Conservation (phyloP, 164 flowering plant genomes). For the Vitis labrusca region DNA sequence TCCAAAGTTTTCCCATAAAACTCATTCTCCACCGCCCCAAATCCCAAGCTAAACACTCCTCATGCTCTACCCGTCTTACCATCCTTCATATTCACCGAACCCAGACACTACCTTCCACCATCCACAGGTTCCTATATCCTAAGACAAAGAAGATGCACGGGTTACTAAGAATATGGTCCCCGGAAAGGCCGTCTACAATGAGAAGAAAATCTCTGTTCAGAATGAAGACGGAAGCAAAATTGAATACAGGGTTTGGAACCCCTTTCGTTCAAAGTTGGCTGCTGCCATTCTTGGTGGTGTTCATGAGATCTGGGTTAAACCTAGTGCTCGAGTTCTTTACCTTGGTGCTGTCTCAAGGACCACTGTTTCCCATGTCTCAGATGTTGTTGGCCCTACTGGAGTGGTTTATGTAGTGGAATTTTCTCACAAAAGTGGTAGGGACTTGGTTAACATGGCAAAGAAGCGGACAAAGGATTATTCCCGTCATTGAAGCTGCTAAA, state of each 20-base stretch:
- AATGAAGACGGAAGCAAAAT: conserved; percentile 86
- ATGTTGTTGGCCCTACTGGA: conserved; percentile 89
- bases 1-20: too few species aligned
- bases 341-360: conserved; percentile 99
- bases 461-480: conserved; percentile 86
- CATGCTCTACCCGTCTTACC: too few species aligned
- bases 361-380: conserved; percentile 96
- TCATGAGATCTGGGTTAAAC: conserved; percentile 83
- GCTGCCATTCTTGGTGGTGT: conserved; percentile 93
- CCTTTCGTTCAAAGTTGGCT: conserved; percentile 93
- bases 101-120: too few species aligned
- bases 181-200: conserved; percentile 89
- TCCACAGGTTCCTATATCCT: too few species aligned
- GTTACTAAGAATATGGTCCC: conserved; percentile 86
- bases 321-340: conserved; percentile 83
- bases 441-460: conserved; percentile 97
- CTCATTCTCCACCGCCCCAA: too few species aligned
- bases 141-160: conserved; percentile 93
- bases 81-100: too few species aligned
- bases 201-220: conserved; percentile 90
- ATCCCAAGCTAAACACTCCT: too few species aligned
- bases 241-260: conserved; percentile 95
- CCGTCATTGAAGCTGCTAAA: conserved; percentile 86
- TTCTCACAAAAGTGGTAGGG: conserved; percentile 98
- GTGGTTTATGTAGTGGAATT: conserved; percentile 94